Evolutionary conservation across 2,329 filamentous ascomycete species (phyloP).

Genomic region (Chaetomium globosum): DNA sequence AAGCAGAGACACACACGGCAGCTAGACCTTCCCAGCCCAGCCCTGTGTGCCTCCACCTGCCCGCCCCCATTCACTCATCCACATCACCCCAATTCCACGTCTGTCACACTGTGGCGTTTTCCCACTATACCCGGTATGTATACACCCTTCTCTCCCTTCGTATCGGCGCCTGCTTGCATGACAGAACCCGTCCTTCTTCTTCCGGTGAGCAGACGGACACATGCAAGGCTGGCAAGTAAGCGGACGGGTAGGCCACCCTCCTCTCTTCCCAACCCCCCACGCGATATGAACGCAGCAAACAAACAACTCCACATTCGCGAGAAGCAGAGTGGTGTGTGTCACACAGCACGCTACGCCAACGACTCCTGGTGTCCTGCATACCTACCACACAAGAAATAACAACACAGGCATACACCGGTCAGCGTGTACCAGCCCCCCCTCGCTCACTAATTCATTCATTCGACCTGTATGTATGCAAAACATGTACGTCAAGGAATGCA

Average conservation of each 20-base stretch:
- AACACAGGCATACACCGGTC: not conserved
- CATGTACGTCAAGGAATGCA: not conserved
- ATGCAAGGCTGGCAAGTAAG: not conserved
- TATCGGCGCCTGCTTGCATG: not conserved
- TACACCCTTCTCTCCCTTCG: not conserved
- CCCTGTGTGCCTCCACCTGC: not conserved
- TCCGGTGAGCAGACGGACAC: not conserved
- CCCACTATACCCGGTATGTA: not conserved
- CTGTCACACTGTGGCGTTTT: not conserved
- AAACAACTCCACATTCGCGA: not conserved
- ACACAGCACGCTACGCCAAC: no score
- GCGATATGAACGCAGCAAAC: not conserved
- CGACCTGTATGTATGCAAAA: no score
- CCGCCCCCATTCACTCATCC: not conserved
- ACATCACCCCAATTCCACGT: no score
- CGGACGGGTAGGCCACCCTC: not conserved
- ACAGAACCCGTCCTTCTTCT: not conserved
- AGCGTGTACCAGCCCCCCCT: not conserved
- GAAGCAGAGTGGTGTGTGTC: not conserved
- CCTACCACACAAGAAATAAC: not conserved
- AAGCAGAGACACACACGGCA: no score
- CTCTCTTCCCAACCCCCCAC: no score
- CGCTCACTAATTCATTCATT: no score
- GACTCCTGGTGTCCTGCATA: not conserved
- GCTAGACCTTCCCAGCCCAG: no score